A percentile compares a stretch with the other conserved stretches of the same genome.
Conservation (phyloP, 148 eudicot species). For the Silene conica region DNA sequence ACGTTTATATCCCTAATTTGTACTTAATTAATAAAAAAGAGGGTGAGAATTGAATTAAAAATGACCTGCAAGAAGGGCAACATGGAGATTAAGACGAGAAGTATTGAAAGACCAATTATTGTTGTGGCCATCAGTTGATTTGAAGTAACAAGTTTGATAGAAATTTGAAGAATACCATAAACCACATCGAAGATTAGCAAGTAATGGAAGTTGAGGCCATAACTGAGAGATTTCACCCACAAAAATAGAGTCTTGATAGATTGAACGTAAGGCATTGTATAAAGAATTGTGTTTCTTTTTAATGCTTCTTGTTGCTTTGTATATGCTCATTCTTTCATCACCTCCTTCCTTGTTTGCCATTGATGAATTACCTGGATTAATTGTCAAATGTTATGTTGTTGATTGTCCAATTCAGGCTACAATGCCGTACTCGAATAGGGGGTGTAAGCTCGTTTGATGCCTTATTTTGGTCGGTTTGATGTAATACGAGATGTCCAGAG, state of each 20-base stretch:
- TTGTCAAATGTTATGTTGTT: too few species aligned
- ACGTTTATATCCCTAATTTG: too few species aligned
- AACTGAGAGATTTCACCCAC: constrained; percentile 73
- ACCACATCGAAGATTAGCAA: constrained; percentile 91
- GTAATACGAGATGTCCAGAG: too few species aligned
- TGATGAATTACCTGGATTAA: too few species aligned
- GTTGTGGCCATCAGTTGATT: constrained; percentile 88
- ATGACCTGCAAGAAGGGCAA: constrained; percentile 48
- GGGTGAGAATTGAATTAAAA: too few species aligned
- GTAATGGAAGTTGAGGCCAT: constrained; percentile 80
- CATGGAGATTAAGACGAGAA: constrained; percentile 85
- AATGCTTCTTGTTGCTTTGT: constrained; percentile 68
- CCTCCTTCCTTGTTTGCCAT: constrained; percentile 18
- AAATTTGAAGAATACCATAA: constrained; percentile 66
- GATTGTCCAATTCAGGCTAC: too few species aligned
- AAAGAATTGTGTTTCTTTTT: constrained; percentile 53
- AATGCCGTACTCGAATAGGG: too few species aligned
- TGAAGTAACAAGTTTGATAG: constrained; percentile 71
- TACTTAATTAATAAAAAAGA: too few species aligned
- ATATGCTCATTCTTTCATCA: constrained; percentile 47
- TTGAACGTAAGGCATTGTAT: constrained; percentile 77
- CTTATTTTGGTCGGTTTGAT: too few species aligned
- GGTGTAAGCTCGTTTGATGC: too few species aligned
- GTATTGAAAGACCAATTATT: constrained; percentile 87
- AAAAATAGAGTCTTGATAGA: constrained; percentile 83